These are phyloP conservation scores for Cylindrodendrum hubeiense DNA, from an alignment of 2,329 filamentous ascomycete genomes.

Conservation along the genomic window DNA sequence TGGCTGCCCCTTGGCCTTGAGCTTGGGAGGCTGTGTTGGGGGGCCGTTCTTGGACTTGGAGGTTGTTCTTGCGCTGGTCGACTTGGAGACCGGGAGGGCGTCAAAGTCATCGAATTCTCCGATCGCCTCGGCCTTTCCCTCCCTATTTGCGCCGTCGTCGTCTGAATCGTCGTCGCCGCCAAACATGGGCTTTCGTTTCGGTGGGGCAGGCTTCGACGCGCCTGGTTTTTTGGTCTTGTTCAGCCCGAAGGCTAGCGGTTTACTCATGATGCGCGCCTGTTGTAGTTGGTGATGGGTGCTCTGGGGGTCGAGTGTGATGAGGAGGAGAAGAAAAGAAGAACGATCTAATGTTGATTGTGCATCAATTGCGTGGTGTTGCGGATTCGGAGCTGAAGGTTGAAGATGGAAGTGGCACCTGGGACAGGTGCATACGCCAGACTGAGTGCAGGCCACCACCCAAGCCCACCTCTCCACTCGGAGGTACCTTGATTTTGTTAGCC, in stretches of 20 bases:
- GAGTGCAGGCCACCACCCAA: neutral
- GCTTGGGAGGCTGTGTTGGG: conserved; percentile 56
- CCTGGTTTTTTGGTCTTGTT: conserved; percentile 70
- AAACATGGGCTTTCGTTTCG: conserved; percentile 68
- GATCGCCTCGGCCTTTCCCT: conserved; percentile 66
- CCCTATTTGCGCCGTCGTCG: conserved; percentile 55
- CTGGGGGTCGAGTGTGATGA: neutral
- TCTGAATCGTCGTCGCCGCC: conserved; percentile 69
- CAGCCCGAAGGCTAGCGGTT: conserved; percentile 67
- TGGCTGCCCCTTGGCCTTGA: conserved; percentile 57
- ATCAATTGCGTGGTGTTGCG: conserved; percentile 13
- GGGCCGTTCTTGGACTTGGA: conserved; percentile 49
- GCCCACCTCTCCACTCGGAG: neutral
- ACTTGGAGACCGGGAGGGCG: conserved; percentile 38
- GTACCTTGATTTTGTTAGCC: too few relatives aligned
- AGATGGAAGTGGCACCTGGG: conserved; percentile 1
- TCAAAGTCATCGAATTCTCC: conserved; percentile 71
- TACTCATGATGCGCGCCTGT: conserved; percentile 55
- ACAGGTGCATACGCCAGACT: neutral
- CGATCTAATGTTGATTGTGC: neutral
- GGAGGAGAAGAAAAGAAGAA: neutral
- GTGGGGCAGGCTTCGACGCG: conserved; percentile 61
- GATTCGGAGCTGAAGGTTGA: conserved; percentile 15
- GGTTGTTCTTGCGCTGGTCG: conserved; percentile 43
- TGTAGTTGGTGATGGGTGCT: neutral